phyloP scores from a whole-genome alignment of 31 red algal species.

The Odonthalia washingtoniensis region DNA sequence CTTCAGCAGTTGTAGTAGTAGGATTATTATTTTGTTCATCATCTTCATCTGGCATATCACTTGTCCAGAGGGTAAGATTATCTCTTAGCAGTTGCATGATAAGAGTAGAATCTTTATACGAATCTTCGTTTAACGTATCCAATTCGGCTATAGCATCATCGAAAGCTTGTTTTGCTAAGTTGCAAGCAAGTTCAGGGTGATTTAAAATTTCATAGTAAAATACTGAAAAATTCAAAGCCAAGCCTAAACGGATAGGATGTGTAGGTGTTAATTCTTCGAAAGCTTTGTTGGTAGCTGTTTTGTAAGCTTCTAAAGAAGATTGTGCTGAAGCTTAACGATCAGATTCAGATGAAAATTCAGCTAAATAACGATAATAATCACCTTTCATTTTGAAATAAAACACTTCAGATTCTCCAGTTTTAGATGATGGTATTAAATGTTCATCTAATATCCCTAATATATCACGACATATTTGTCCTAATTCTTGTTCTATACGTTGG shows the following conservation, averaged over 20 bases:
- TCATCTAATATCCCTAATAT: constrained; percentile 94
- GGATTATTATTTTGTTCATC: no score
- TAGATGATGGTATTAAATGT: constrained; percentile 92
- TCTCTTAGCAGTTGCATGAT: constrained; percentile 99
- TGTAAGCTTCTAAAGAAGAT: constrained; percentile 95
- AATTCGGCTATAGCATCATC: constrained; percentile 99
- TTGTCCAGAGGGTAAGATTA: constrained; percentile 99
- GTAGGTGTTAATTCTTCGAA: constrained; percentile 93
- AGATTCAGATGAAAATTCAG: constrained; percentile 88
- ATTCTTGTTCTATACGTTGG: constrained; percentile 87
- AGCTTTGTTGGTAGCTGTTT: constrained; percentile 89
- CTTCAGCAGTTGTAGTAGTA: no score
- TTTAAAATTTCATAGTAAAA: constrained; percentile 99
- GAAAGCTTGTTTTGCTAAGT: constrained; percentile 98
- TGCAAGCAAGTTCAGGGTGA: constrained; percentile 91
- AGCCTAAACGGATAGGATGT: constrained; percentile 98
- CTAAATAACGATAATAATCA: constrained; percentile 98
- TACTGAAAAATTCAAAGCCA: constrained; percentile 99
- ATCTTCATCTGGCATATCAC: constrained; percentile 42
- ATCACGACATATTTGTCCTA: constrained; percentile 93
- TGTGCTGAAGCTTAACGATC: constrained; percentile 86
- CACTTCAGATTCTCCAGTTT: constrained; percentile 94
- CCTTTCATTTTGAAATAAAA: constrained; percentile 99
- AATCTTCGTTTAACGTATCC: constrained; percentile 95
- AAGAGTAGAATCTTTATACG: constrained; percentile 99